Base-by-base conservation (phyloP, 1,139 yeast genomes). In the Taphrina wiesneri region DNA sequence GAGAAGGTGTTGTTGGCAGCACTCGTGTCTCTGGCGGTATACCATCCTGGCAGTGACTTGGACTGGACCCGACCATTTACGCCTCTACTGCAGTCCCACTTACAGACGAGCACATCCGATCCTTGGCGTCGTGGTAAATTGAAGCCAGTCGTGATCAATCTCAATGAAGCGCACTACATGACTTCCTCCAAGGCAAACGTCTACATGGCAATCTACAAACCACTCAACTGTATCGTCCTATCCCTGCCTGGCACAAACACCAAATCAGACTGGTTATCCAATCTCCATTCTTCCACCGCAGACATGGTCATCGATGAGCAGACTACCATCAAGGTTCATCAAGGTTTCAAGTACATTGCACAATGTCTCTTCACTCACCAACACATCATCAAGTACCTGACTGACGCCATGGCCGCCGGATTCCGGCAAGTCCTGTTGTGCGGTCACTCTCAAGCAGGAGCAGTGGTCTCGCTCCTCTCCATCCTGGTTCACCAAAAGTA, bases 391-490 rank as follows among this genome's bases (percentile, higher is more conserved):
- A 17, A 11, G 19, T 60, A 32, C 43, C 47, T 60, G 30, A 11
- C 17, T 25, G 46, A 25, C 11, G 64, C 57, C n/a, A 19, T 41
- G 28, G 32, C 25, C 11, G 51, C 51, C n/a, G 64, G 64, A 19
- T 28, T 51, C 43, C n/a, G 26, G 39, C 11, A 25, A 6, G 19
- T 60, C 17, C 25, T 60, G 30, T 30, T 60, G 6, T 36, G 57
- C 21, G 64, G 64, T 9, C 64, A 60, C 32, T 60, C 64, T 1
- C 64, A 60, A 41, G 64, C 64, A 17, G 64, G 64, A 2, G 64
- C 64, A 4, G 64, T 60, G 9, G 54, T 60, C 19, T 51, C 64
- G 3, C 46, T 60, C 51, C 57, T 60, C 45, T 41, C 57, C 30
- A 2, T 49, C 17, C 34, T 60, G 30, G 26, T 51, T 28, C 32